Evolutionary conservation across 805 yeast genomes (phyloP).

Genomic region (Barnettozyma wickerhamii): DNA sequence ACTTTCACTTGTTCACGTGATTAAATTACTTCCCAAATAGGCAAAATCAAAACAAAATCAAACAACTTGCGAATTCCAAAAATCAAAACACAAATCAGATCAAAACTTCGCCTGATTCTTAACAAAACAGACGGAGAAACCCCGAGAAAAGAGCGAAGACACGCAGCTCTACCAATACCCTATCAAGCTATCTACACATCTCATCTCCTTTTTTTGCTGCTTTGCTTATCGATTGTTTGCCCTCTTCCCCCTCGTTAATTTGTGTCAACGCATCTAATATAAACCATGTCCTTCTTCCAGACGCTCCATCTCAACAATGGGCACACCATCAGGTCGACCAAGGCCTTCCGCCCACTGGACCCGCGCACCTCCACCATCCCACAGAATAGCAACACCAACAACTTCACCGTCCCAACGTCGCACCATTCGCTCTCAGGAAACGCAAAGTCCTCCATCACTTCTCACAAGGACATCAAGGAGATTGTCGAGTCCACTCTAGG

Average conservation of each 20-base stretch:
- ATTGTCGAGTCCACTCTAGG: constrained; percentile 96
- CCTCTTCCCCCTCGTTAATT: too few species aligned
- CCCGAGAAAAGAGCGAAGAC: too few species aligned
- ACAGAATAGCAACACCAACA: constrained; percentile 4
- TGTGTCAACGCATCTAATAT: background rate
- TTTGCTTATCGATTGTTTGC: too few species aligned
- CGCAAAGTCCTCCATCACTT: constrained; percentile 33
- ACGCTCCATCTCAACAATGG: constrained; percentile 39
- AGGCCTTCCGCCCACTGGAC: constrained; percentile 35
- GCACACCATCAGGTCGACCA: constrained; percentile 42
- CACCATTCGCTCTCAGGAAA: too few species aligned
- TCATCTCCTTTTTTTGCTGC: too few species aligned
- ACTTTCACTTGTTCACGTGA: background rate
- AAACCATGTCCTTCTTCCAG: constrained; percentile 28
- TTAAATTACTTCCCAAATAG: background rate
- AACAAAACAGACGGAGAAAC: too few species aligned
- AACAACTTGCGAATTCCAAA: constrained; percentile 4
- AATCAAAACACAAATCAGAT: constrained; percentile 2
- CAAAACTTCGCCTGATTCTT: too few species aligned
- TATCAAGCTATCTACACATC: too few species aligned
- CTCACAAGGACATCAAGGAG: constrained; percentile 72
- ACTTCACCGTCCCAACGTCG: constrained; percentile 11
- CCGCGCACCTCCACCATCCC: constrained; percentile 1
- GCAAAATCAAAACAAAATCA: constrained; percentile 1
- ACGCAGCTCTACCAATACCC: too few species aligned